A percentile compares a stretch with the other conserved stretches of the same genome.
These are phyloP conservation scores for Dioscorea alata DNA, from an alignment of 106 monocot genomes.

Conservation along the genomic window DNA sequence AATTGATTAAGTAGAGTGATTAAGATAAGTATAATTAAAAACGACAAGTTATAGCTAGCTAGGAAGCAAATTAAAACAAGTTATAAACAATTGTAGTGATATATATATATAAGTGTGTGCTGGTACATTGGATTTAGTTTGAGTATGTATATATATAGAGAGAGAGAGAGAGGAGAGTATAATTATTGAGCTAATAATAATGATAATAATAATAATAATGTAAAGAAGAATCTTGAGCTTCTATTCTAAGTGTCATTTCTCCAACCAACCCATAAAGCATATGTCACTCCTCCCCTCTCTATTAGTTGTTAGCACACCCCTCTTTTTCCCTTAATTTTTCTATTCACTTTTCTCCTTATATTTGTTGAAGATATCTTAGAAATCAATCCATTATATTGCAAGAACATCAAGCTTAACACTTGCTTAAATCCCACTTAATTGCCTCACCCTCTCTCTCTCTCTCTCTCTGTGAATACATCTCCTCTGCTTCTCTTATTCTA, in stretches of 20 bases:
- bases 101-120: no score
- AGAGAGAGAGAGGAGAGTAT: no score
- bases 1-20: no score
- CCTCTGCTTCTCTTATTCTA: constrained; percentile 11
- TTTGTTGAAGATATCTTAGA: constrained; percentile 24
- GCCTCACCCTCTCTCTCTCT: background rate
- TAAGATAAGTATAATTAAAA: no score
- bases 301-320: constrained; percentile 1
- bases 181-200: no score
- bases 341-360: constrained; percentile 4
- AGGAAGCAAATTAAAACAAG: no score
- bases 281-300: background rate
- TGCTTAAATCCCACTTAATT: constrained; percentile 63
- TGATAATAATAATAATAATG: no score
- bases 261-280: constrained; percentile 25
- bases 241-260: constrained; percentile 21
- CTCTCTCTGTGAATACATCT: constrained; percentile 4
- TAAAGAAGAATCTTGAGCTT: constrained; percentile 3
- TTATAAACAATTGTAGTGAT: no score
- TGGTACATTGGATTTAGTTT: no score
- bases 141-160: no score
- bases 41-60: no score
- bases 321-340: background rate
- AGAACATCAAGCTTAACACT: constrained; percentile 15
- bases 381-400: constrained; percentile 42